phyloP scores from a whole-genome alignment of 768 basidiomycete species.

The Pulveroboletus frians region DNA sequence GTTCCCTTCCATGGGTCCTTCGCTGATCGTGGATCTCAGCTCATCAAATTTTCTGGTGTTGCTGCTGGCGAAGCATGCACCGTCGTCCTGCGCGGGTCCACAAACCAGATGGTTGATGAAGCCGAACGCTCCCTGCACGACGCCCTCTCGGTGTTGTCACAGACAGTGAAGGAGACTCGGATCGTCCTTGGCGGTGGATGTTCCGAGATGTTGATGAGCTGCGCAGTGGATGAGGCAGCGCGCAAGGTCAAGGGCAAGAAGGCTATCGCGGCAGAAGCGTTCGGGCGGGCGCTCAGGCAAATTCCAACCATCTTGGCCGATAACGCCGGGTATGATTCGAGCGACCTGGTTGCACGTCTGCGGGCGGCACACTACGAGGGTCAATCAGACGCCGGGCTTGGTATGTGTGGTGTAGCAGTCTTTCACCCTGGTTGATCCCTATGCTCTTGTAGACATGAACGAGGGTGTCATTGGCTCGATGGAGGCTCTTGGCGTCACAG shows the following conservation, averaged over 20 bases:
- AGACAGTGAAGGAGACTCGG: constrained; percentile 96
- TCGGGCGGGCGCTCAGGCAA: constrained; percentile 81
- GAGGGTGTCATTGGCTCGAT: constrained; percentile 82
- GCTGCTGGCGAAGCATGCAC: constrained; percentile 98
- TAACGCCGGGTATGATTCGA: constrained; percentile 97
- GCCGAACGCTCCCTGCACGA: constrained; percentile 97
- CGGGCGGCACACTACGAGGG: constrained; percentile 95
- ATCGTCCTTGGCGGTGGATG: constrained; percentile 95
- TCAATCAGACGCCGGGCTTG: constrained; percentile 76
- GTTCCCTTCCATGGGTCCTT: not conserved
- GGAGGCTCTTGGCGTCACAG: constrained; percentile 82
- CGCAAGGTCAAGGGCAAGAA: constrained; percentile 88
- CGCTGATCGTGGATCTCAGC: constrained; percentile 39
- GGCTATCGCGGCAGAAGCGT: constrained; percentile 91
- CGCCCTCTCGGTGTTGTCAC: constrained; percentile 93
- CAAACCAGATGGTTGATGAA: constrained; percentile 98
- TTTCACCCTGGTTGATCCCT: not conserved
- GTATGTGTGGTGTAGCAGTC: constrained; percentile 41
- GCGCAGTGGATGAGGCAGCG: constrained; percentile 86
- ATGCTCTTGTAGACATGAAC: constrained; percentile 68
- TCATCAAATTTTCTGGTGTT: constrained; percentile 99
- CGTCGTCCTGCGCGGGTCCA: constrained; percentile 94
- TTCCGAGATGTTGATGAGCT: constrained; percentile 97
- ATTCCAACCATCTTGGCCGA: constrained; percentile 97
- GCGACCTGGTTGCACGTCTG: constrained; percentile 84